Conservation (phyloP, 83 land plant species). For the Picea abies region DNA sequence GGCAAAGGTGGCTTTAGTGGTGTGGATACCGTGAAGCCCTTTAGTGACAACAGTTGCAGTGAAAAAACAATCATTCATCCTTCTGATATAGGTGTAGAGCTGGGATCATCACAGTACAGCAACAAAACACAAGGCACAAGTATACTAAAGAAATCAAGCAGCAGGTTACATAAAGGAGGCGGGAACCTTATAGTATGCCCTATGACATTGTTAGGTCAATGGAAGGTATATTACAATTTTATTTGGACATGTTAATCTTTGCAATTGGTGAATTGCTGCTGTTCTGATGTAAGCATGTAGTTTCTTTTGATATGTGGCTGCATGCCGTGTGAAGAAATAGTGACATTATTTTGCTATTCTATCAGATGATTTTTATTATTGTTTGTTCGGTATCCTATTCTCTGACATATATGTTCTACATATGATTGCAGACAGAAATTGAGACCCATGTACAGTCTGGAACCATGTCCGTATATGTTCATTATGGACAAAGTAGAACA, state of each 20-base stretch:
- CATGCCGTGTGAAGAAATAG: conserved; percentile 5
- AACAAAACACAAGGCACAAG: conserved; percentile 9
- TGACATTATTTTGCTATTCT: not conserved
- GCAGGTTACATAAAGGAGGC: conserved; percentile 40
- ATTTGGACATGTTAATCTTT: not conserved
- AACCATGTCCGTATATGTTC: conserved; percentile 70
- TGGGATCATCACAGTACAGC: conserved; percentile 3
- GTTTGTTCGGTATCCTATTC: not conserved
- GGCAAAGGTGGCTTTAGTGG: conserved; percentile 52
- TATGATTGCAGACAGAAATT: conserved; percentile 64
- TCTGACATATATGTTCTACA: not conserved
- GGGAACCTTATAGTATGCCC: conserved; percentile 93
- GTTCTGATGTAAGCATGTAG: not conserved
- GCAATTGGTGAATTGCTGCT: not conserved
- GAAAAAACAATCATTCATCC: conserved; percentile 1
- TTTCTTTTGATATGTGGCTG: not conserved
- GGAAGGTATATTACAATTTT: conserved; percentile 71
- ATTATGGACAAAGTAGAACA: conserved; percentile 85
- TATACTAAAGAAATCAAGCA: conserved; percentile 2
- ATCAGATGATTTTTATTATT: not conserved
- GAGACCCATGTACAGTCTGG: conserved; percentile 78
- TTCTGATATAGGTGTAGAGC: conserved; percentile 2
- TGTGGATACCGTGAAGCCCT: conserved; percentile 1
- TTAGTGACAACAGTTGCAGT: conserved; percentile 15
- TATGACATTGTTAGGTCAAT: conserved; percentile 95